phyloP scores from a whole-genome alignment of 805 yeast genomes.

The Yamadazyma takamatsuzukensis region DNA sequence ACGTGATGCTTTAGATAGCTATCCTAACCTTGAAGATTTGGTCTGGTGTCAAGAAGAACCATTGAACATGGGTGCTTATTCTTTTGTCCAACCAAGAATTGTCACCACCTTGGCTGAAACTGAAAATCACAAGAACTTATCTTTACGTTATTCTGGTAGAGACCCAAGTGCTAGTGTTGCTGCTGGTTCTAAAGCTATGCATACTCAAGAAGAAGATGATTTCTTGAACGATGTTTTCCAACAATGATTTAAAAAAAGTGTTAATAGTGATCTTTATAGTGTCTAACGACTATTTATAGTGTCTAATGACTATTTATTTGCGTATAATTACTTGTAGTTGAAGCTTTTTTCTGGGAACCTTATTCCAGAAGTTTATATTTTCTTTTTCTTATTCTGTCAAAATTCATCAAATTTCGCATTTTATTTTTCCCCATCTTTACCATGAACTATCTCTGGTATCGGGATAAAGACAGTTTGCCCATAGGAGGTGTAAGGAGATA shows the following conservation, averaged over 20 bases:
- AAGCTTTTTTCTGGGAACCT: too few relatives aligned
- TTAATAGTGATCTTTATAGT: too few relatives aligned
- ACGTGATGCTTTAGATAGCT: slow-evolving; percentile 74
- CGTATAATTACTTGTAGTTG: too few relatives aligned
- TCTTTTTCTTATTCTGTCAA: too few relatives aligned
- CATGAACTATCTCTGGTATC: slow-evolving; percentile 26
- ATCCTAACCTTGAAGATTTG: slow-evolving; percentile 80
- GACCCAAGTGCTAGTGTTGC: slow-evolving; percentile 98
- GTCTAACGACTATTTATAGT: too few relatives aligned
- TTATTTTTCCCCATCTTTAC: too few relatives aligned
- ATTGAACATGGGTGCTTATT: slow-evolving; percentile 91
- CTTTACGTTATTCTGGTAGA: slow-evolving; percentile 90
- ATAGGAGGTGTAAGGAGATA: slow-evolving; percentile 40
- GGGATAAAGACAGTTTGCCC: slow-evolving; percentile 30
- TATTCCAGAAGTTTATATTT: too few relatives aligned
- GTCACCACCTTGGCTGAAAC: slow-evolving; percentile 74
- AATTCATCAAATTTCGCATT: too few relatives aligned
- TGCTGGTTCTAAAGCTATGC: slow-evolving; percentile 91
- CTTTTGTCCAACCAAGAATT: slow-evolving; percentile 79
- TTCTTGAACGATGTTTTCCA: slow-evolving; percentile 76
- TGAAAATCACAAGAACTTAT: slow-evolving; percentile 53
- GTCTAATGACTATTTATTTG: too few relatives aligned
- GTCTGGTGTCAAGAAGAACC: slow-evolving; percentile 99
- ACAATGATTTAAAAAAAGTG: too few relatives aligned
- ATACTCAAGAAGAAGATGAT: slow-evolving; percentile 80